Conservation (phyloP, 805 yeast species). For the Ogataea nonfermentans region DNA sequence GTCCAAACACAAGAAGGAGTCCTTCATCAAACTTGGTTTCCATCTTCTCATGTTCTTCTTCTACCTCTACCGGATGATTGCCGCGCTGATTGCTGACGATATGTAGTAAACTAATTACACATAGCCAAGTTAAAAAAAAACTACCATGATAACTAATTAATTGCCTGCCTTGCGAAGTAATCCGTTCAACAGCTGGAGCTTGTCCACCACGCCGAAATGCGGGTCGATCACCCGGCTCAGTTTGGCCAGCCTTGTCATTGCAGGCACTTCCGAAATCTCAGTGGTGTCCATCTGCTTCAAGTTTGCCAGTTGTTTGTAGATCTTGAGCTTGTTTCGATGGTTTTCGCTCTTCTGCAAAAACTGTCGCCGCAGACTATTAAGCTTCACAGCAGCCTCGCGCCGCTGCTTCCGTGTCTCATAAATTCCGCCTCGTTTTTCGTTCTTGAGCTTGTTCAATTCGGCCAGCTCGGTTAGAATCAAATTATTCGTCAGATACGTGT, state of each 20-base stretch:
- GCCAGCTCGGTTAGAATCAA: slow-evolving; percentile 31
- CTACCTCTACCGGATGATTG: slow-evolving; percentile 93
- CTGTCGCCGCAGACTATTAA: slow-evolving; percentile 21
- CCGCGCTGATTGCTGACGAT: slow-evolving; percentile 80
- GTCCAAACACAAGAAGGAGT: slow-evolving; percentile 88
- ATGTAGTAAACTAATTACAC: slow-evolving; percentile 15
- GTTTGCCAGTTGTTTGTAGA: slow-evolving; percentile 17
- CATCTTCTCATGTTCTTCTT: slow-evolving; percentile 90
- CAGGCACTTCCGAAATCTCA: background rate
- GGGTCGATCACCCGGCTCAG: slow-evolving; percentile 25
- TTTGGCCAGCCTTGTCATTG: slow-evolving; percentile 19
- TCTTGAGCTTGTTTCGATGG: slow-evolving; percentile 15
- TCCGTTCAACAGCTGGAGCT: slow-evolving; percentile 29
- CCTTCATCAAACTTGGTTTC: slow-evolving; percentile 86
- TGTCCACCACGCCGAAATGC: slow-evolving; percentile 26
- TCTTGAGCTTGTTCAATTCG: slow-evolving; percentile 30
- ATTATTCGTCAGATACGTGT: slow-evolving; percentile 36
- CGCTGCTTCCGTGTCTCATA: slow-evolving; percentile 30
- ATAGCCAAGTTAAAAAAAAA: background rate
- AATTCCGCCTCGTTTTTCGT: slow-evolving; percentile 30
- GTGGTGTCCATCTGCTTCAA: slow-evolving; percentile 5
- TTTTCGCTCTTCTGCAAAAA: slow-evolving; percentile 14
- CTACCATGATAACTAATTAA: too few species aligned
- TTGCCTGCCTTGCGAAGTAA: slow-evolving; percentile 18
- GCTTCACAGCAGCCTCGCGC: slow-evolving; percentile 19